Percentiles rank a stretch among this genome's conserved stretches.
Evolutionary conservation across 257 asterid species (phyloP).

Genomic region (Lycium barbarum): DNA sequence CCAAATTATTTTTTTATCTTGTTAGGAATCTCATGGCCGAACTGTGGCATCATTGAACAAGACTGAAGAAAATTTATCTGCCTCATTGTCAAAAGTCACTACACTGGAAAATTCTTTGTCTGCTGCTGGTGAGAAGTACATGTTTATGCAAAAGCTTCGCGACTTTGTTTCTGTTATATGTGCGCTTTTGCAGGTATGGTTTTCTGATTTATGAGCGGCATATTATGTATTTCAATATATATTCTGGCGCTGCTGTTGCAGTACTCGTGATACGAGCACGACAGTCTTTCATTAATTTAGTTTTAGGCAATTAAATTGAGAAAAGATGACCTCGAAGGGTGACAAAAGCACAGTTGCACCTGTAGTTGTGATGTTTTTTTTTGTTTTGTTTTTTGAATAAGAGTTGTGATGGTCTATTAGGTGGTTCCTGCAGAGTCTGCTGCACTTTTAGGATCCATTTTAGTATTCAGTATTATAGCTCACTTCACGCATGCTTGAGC

Average conservation of each 20-base stretch:
- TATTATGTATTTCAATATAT: conserved; percentile 32
- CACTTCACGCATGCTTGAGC: neutral
- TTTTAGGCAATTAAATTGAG: neutral
- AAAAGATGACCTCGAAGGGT: neutral
- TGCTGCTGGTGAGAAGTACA: conserved; percentile 96
- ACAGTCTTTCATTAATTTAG: neutral
- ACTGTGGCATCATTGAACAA: conserved; percentile 61
- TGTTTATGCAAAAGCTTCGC: conserved; percentile 99
- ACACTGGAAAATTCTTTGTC: conserved; percentile 73
- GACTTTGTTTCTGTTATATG: conserved; percentile 94
- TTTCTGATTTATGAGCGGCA: conserved; percentile 47
- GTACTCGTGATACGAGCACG: neutral
- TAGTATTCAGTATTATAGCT: neutral
- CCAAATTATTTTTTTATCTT: neutral
- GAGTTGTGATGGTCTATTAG: neutral
- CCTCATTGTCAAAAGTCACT: conserved; percentile 74
- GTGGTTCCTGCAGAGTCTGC: neutral
- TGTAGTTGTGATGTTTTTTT: neutral
- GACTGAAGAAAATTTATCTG: conserved; percentile 79
- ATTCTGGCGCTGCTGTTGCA: conserved; percentile 27
- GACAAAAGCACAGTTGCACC: neutral
- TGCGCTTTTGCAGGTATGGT: conserved; percentile 92
- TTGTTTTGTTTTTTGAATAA: too few species aligned
- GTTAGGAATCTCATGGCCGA: conserved; percentile 78
- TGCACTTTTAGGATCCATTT: conserved; percentile 17